These are phyloP conservation scores for Crithidia thermophila DNA, from an alignment of 208 protist species.

Conservation along the genomic window DNA sequence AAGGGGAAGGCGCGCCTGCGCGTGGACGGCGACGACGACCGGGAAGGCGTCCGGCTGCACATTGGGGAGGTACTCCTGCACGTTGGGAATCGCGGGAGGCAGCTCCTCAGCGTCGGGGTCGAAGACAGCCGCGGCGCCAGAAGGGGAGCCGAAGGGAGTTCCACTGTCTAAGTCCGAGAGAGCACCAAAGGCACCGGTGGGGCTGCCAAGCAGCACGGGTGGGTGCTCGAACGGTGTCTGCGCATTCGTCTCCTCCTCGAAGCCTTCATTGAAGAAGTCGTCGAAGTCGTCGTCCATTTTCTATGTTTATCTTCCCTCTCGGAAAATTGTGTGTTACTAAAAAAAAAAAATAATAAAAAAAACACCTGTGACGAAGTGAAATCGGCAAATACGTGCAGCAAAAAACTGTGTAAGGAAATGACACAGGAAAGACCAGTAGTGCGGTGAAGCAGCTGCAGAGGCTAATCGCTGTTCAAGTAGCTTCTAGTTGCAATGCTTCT, in stretches of 20 bases:
- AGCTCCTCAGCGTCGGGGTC: conserved; percentile 16
- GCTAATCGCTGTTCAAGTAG: too few relatives aligned
- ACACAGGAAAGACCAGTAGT: too few relatives aligned
- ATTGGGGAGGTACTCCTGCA: conserved; percentile 74
- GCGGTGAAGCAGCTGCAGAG: too few relatives aligned
- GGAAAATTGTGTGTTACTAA: neutral
- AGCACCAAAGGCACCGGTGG: conserved; percentile 31
- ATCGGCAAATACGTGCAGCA: too few relatives aligned
- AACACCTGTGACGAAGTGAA: too few relatives aligned
- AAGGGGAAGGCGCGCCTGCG: conserved; percentile 68
- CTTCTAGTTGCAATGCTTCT: too few relatives aligned
- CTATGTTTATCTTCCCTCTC: neutral
- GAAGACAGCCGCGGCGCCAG: conserved; percentile 19
- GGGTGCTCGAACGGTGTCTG: conserved; percentile 7
- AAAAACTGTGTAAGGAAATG: too few relatives aligned
- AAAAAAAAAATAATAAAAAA: neutral
- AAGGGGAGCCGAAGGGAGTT: conserved; percentile 32
- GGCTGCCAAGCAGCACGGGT: conserved; percentile 6
- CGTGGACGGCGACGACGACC: conserved; percentile 77
- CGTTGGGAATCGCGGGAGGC: conserved; percentile 42
- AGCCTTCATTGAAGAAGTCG: conserved; percentile 19
- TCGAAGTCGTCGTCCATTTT: conserved; percentile 22
- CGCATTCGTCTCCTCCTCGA: conserved; percentile 17
- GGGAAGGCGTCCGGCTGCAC: conserved; percentile 60
- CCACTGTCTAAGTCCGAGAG: conserved; percentile 22